phyloP scores from a whole-genome alignment of 305 asterid species.

The Caryopteris hybrid region DNA sequence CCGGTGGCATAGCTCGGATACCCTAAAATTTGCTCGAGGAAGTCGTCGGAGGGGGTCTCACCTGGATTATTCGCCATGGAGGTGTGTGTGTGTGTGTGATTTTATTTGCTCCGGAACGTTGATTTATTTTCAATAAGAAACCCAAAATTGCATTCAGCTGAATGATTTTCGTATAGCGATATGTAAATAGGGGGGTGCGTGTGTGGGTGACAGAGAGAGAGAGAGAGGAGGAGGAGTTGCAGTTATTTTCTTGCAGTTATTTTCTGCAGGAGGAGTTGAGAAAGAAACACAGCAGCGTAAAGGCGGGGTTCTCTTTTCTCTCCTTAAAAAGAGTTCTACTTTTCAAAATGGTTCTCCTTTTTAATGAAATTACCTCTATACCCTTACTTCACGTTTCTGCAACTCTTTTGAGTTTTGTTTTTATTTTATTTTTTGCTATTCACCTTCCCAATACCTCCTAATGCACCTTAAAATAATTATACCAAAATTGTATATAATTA shows the following conservation, averaged over 20 bases:
- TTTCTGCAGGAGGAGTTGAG: neutral
- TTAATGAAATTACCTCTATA: conserved; percentile 7
- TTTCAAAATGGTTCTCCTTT: conserved; percentile 16
- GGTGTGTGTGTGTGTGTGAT: no score
- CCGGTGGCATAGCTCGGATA: conserved; percentile 55
- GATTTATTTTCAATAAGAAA: neutral
- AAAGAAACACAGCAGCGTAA: conserved; percentile 6
- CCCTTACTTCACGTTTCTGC: conserved; percentile 8
- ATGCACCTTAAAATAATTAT: no score
- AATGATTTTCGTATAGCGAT: neutral
- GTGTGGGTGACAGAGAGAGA: neutral
- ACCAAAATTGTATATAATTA: no score
- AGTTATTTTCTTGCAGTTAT: no score
- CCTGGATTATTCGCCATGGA: conserved; percentile 75
- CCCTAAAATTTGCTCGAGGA: conserved; percentile 80
- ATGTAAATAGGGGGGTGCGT: no score
- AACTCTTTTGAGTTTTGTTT: no score
- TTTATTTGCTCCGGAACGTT: neutral
- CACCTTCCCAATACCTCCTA: no score
- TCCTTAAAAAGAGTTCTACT: conserved; percentile 9
- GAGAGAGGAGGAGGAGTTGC: neutral
- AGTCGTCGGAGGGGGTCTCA: conserved; percentile 77
- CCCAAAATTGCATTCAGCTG: neutral
- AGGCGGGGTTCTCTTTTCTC: conserved; percentile 24
- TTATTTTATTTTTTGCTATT: no score